phyloP scores from a whole-genome alignment of 2,329 filamentous ascomycete species.

The Pestalotiopsis sp. region DNA sequence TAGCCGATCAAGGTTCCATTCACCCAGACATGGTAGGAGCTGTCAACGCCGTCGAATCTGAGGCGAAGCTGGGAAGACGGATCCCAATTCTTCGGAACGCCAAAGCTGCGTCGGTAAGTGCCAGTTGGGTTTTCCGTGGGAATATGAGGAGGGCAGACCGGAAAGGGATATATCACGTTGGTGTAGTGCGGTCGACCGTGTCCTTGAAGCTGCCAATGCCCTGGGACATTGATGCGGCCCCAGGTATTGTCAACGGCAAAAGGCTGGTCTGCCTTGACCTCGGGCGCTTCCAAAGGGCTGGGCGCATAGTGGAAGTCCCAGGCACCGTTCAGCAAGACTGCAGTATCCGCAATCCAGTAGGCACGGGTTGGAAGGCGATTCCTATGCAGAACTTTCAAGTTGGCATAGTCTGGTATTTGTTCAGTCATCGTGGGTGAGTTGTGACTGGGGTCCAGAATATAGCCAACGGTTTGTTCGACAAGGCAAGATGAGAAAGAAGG shows the following conservation, averaged over 20 bases:
- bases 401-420: constrained; percentile 45
- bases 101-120: constrained; percentile 57
- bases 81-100: constrained; percentile 49
- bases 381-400: constrained; percentile 51
- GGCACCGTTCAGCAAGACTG: constrained; percentile 51
- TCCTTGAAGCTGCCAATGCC: constrained; percentile 71
- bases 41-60: constrained; percentile 72
- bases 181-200: constrained; percentile 69
- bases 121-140: constrained; percentile 66
- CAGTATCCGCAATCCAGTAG: constrained; percentile 52
- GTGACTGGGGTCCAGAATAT: neutral
- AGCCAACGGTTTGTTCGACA: neutral
- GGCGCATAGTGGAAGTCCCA: constrained; percentile 57
- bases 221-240: constrained; percentile 59
- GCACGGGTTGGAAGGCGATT: constrained; percentile 53
- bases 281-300: constrained; percentile 46
- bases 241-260: constrained; percentile 32
- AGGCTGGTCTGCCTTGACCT: constrained; percentile 20
- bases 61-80: constrained; percentile 53
- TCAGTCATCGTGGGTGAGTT: neutral
- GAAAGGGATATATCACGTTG: constrained; percentile 66
- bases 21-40: constrained; percentile 68
- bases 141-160: constrained; percentile 62
- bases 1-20: constrained; percentile 67
- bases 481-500: neutral